phyloP scores from a whole-genome alignment of 306 rosid genomes.

The Castanospermum australe region DNA sequence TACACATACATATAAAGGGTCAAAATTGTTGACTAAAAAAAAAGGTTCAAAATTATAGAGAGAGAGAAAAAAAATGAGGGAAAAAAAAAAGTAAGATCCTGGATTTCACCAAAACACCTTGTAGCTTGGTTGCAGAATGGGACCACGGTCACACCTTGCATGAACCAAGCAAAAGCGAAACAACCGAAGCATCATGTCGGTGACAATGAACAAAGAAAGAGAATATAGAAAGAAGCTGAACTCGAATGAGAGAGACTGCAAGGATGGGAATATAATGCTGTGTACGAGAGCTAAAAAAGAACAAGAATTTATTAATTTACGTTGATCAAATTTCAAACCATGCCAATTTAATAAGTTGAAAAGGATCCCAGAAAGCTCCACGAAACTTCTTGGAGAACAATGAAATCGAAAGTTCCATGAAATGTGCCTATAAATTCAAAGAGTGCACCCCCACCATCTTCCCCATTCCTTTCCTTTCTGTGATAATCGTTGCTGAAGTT shows the following conservation, averaged over 20 bases:
- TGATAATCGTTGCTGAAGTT: background rate
- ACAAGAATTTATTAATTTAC: background rate
- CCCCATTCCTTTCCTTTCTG: background rate
- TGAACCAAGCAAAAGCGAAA: conserved; percentile 7
- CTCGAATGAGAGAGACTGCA: background rate
- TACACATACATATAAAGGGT: background rate
- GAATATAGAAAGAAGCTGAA: background rate
- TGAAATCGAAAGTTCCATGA: background rate
- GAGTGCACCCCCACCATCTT: background rate
- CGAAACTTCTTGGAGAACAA: background rate
- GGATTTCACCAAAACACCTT: conserved; percentile 1
- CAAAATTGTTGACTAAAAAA: too few relatives aligned
- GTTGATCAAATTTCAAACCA: background rate
- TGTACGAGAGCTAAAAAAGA: background rate
- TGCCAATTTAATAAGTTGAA: background rate
- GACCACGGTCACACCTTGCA: background rate
- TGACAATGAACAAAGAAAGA: background rate
- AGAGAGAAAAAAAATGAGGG: background rate
- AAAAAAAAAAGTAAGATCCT: background rate
- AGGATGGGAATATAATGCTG: background rate
- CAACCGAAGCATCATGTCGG: conserved; percentile 14
- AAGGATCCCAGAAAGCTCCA: background rate
- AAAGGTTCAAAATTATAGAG: too few relatives aligned
- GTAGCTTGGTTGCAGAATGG: background rate
- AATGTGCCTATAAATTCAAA: background rate